These are phyloP conservation scores for Arachis stenosperma DNA, from an alignment of 306 rosid species.

Conservation along the genomic window DNA sequence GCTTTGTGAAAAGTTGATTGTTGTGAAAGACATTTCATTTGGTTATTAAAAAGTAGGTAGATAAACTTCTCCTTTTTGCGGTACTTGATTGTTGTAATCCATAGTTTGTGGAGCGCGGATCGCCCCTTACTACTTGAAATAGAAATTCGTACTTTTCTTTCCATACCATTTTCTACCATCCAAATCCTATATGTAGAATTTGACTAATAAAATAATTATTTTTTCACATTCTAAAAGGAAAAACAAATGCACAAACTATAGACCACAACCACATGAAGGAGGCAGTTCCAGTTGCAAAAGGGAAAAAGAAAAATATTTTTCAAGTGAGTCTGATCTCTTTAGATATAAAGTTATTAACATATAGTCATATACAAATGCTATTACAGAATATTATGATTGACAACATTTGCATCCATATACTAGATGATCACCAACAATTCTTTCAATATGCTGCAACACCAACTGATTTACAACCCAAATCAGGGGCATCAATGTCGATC, in stretches of 20 bases:
- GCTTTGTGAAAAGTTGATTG: slow-evolving; percentile 20
- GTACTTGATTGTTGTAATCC: slow-evolving; percentile 2
- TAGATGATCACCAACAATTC: background rate
- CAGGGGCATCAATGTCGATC: slow-evolving; percentile 63
- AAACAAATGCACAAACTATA: background rate
- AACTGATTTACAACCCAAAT: slow-evolving; percentile 43
- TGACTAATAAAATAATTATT: background rate
- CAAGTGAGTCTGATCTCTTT: slow-evolving; percentile 8
- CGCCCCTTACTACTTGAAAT: background rate
- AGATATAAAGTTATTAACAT: background rate
- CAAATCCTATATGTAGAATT: background rate
- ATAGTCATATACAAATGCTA: background rate
- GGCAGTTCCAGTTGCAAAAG: background rate
- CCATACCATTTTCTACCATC: background rate
- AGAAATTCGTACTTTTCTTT: too few relatives aligned
- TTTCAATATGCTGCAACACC: slow-evolving; percentile 51
- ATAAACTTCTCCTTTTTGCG: background rate
- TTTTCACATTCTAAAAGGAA: too few relatives aligned
- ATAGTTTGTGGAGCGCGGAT: background rate
- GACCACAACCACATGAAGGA: background rate
- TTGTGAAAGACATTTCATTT: slow-evolving; percentile 17
- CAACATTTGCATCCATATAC: background rate
- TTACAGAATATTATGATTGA: background rate
- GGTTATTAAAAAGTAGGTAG: slow-evolving; percentile 1
- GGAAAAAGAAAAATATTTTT: background rate